These are phyloP conservation scores for Phytophthora fragariae DNA, from an alignment of 352 stramenopile species.

Conservation along the genomic window DNA sequence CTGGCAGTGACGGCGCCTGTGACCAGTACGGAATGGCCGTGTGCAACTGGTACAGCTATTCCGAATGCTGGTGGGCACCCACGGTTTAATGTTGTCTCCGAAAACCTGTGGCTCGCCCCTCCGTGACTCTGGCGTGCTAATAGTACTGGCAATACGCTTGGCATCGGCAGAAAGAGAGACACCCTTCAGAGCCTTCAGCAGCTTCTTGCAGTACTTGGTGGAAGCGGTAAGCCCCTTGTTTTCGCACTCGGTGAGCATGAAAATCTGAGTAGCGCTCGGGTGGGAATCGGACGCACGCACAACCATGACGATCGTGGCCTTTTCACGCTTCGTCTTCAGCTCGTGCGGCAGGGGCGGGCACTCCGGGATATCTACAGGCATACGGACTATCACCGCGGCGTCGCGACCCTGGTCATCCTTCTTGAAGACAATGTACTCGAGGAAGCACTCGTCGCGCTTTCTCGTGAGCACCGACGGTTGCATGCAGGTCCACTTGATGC, in stretches of 20 bases:
- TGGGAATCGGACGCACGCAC: conserved; percentile 48
- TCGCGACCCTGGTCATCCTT: conserved; percentile 66
- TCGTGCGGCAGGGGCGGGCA: conserved; percentile 55
- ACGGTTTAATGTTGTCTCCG: conserved; percentile 54
- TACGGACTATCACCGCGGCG: conserved; percentile 64
- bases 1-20: conserved; percentile 73
- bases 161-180: conserved; percentile 61
- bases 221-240: conserved; percentile 52
- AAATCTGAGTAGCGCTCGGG: conserved; percentile 54
- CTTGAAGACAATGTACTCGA: conserved; percentile 77
- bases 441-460: conserved; percentile 78
- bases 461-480: conserved; percentile 61
- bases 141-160: conserved; percentile 66
- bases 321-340: conserved; percentile 69
- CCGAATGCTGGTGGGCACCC: conserved; percentile 58
- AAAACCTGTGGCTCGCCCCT: conserved; percentile 36
- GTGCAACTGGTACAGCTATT: conserved; percentile 68
- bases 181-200: conserved; percentile 58
- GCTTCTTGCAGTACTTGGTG: conserved; percentile 59
- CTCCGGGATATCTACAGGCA: conserved; percentile 70
- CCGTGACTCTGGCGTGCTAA: conserved; percentile 43
- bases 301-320: conserved; percentile 58
- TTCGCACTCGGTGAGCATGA: conserved; percentile 64
- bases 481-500: conserved; percentile 84
- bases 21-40: conserved; percentile 58